Base-by-base conservation (phyloP, 139 green algal genomes). In the Chlamydomonas sp. region DNA sequence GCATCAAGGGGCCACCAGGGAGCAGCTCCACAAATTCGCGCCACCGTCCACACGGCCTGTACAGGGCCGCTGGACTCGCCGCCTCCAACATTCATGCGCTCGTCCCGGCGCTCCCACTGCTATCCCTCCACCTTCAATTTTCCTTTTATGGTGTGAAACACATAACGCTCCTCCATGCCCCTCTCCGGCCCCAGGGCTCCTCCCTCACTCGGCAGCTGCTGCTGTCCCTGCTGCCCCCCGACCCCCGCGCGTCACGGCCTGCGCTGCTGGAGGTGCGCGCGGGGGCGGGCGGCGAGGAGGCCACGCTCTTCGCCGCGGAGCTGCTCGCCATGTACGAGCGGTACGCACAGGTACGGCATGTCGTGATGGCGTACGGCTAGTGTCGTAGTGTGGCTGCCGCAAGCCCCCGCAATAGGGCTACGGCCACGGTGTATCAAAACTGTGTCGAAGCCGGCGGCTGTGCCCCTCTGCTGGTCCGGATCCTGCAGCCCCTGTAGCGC, bases 251-350 rank as follows among this genome's bases (percentile, higher is more conserved):
- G 17, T 57, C 5, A 10, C 84, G 84, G 57, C 61, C 63, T 0
- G 86, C 74, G 57, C 95, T 99, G 80, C 74, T 99, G 16, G 96
- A 99, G 90, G 75, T 94, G 2, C 86, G 92, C 1, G 88, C 91
- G 62, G 92, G 92, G 63, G 80, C 91, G n/a, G 92, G 92, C 67
- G 92, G 92, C 14, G 82, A 90, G 6, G 92, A 95, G 93, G 95
- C 96, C 1, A 69, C 89, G 14, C 80, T 95, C 16, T 95, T 93
- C 86, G 90, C 89, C 5, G 85, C 75, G 2, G 90, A 93, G 60
- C 82, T 95, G 69, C 82, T 93, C 60, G 72, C 63, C 62, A 92
- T 95, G 91, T 95, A 95, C 77, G 18, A 81, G 72, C 62, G 78
- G 16, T 90, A 95, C 83, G 91, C 94, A 0, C 17, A 61, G 79